A percentile compares a stretch with the other conserved stretches of the same genome.
phyloP scores from a whole-genome alignment of 768 basidiomycete genomes.

The Termitomyces titanicus region DNA sequence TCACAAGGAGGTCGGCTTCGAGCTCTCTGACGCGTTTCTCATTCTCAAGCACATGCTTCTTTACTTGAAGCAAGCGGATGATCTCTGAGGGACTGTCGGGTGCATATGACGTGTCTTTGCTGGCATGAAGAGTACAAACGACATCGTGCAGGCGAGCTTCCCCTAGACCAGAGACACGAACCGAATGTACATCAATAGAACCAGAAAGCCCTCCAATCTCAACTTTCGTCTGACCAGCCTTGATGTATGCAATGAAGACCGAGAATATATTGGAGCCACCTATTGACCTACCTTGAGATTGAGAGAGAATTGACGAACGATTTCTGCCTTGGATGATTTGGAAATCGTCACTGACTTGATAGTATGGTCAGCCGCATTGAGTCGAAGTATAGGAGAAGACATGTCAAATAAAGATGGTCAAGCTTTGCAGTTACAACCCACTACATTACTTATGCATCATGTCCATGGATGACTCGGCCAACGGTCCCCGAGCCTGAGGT shows the following conservation, averaged over 20 bases:
- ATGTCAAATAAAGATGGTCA: not conserved
- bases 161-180: slow-evolving; percentile 49
- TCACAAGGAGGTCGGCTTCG: slow-evolving; percentile 37
- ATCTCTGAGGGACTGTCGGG: slow-evolving; percentile 25
- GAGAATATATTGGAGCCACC: not conserved
- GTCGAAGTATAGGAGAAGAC: slow-evolving; percentile 3
- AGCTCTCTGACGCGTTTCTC: slow-evolving; percentile 36
- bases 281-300: slow-evolving; percentile 39
- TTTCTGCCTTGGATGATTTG: slow-evolving; percentile 52
- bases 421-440: not conserved
- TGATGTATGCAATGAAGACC: not conserved
- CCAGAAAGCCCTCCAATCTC: slow-evolving; percentile 47
- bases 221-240: slow-evolving; percentile 54
- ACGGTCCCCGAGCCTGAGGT: no score
- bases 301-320: slow-evolving; percentile 47
- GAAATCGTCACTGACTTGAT: slow-evolving; percentile 57
- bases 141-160: slow-evolving; percentile 52
- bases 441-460: no score
- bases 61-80: slow-evolving; percentile 32
- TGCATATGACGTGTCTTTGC: slow-evolving; percentile 14
- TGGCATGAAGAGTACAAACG: slow-evolving; percentile 37
- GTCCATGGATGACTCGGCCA: no score
- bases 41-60: slow-evolving; percentile 31
- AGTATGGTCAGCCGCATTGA: slow-evolving; percentile 36
- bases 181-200: slow-evolving; percentile 46